Percentiles rank a stretch among this genome's conserved stretches.
Conservation (phyloP, 1,284 basidiomycete species). For the Cryptococcus maquisensis region DNA sequence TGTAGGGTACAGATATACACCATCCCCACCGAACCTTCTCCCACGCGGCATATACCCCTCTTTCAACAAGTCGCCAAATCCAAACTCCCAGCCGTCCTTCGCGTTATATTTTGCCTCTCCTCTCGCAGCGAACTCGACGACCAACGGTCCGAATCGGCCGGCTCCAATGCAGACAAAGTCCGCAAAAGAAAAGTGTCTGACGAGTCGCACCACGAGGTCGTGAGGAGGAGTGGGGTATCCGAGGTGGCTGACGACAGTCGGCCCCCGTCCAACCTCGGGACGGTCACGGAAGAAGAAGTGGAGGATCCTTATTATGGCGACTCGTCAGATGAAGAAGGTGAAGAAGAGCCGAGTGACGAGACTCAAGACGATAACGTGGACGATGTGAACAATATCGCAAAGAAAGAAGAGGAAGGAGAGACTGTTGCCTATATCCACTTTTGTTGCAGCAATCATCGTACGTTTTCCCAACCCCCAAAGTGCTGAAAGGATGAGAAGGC, state of each 20-base stretch:
- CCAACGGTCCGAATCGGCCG: no score
- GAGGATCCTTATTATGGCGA: not conserved
- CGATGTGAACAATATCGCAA: not conserved
- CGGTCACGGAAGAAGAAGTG: not conserved
- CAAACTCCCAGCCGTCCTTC: not conserved
- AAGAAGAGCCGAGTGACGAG: not conserved
- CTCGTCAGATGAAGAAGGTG: not conserved
- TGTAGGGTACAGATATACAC: conserved; percentile 15
- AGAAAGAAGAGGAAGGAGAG: not conserved
- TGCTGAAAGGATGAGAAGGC: not conserved
- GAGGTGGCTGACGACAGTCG: not conserved
- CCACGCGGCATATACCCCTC: not conserved
- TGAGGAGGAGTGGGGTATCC: not conserved
- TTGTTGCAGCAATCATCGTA: conserved; percentile 10
- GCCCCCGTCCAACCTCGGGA: not conserved
- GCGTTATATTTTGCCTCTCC: not conserved
- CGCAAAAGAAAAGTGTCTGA: not conserved
- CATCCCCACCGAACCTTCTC: not conserved
- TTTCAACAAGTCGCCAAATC: not conserved
- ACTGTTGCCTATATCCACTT: conserved; percentile 21
- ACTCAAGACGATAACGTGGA: no score
- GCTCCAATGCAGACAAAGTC: no score
- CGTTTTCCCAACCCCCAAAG: not conserved
- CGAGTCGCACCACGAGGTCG: not conserved
- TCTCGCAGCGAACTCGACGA: no score